phyloP scores from a whole-genome alignment of 495 filamentous ascomycete species.

The Penicillium soppii region DNA sequence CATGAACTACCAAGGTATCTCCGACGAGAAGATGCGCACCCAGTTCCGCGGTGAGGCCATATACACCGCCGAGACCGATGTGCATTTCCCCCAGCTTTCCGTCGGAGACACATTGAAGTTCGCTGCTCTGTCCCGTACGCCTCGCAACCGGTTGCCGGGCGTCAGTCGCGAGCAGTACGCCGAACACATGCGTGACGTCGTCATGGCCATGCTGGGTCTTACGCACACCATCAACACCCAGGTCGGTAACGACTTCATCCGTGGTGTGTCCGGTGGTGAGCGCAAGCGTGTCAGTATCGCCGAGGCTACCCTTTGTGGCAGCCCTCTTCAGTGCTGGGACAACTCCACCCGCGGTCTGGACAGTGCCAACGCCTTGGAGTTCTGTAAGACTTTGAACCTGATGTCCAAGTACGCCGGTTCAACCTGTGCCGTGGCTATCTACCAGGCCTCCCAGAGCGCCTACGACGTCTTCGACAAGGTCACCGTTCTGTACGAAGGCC shows the following conservation, averaged over 20 bases:
- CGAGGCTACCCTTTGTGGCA: constrained; percentile 67
- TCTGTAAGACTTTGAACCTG: constrained; percentile 68
- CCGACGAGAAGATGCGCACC: constrained; percentile 65
- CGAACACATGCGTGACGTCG: constrained; percentile 54
- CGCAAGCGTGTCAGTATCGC: constrained; percentile 65
- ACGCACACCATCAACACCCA: constrained; percentile 55
- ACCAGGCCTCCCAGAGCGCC: constrained; percentile 84
- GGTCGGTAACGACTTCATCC: constrained; percentile 77
- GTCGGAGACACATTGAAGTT: constrained; percentile 68
- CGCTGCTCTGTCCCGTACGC: constrained; percentile 53
- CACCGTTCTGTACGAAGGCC: constrained; percentile 61
- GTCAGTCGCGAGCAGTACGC: constrained; percentile 49
- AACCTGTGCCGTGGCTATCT: constrained; percentile 77
- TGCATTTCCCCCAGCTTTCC: constrained; percentile 65
- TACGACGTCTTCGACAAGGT: constrained; percentile 68
- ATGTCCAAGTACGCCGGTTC: constrained; percentile 76
- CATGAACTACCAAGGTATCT: constrained; percentile 73
- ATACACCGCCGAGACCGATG: constrained; percentile 65
- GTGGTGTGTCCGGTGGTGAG: constrained; percentile 84
- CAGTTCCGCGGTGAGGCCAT: constrained; percentile 69
- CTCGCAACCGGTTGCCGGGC: constrained; percentile 47
- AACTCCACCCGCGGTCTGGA: constrained; percentile 87
- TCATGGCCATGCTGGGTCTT: constrained; percentile 63
- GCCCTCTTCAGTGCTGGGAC: constrained; percentile 78
- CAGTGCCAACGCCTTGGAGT: constrained; percentile 77